A percentile compares a stretch with the other conserved stretches of the same genome.
Conservation (phyloP, 192 early-diverging fungal species). For the Entophlyctis luteolus region DNA sequence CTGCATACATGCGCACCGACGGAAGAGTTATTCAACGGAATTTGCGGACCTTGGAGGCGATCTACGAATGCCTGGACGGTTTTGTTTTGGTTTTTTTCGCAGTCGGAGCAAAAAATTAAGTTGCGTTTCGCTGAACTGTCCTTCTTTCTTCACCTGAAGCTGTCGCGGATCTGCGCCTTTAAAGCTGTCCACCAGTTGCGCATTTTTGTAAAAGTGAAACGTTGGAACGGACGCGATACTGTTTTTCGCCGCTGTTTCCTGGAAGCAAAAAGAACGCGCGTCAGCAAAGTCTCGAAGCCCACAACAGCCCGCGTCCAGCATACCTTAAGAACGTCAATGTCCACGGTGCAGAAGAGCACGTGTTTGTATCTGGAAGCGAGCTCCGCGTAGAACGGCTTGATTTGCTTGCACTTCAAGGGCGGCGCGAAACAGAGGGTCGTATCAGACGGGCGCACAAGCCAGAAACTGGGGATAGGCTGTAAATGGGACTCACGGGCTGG, state of each 20-base stretch:
- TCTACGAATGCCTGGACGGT: constrained; percentile 1
- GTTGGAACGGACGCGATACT: constrained; percentile 65
- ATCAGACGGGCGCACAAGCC: constrained; percentile 36
- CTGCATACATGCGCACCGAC: background rate
- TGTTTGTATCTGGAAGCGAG: constrained; percentile 27
- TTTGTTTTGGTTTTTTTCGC: background rate
- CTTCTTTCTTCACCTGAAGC: constrained; percentile 60
- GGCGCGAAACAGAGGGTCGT: background rate
- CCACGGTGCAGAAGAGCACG: constrained; percentile 42
- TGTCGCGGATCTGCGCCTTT: constrained; percentile 70
- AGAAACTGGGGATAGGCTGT: background rate
- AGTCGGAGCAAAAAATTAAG: background rate
- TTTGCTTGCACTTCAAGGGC: background rate
- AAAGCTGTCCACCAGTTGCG: constrained; percentile 68
- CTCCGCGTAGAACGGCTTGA: constrained; percentile 39
- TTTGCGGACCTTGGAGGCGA: constrained; percentile 6
- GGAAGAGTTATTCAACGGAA: background rate
- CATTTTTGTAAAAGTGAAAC: constrained; percentile 77
- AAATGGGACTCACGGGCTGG: constrained; percentile 4
- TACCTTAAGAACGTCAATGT: constrained; percentile 50
- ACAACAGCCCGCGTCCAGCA: background rate
- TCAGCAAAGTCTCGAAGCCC: background rate
- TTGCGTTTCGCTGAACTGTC: constrained; percentile 57
- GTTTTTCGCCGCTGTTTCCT: constrained; percentile 34
- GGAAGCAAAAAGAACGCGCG: background rate